Evolutionary conservation across 116 monocot species (phyloP), one percentile per base, ranked within the genome.

Genomic region (Thalassia testudinum): DNA sequence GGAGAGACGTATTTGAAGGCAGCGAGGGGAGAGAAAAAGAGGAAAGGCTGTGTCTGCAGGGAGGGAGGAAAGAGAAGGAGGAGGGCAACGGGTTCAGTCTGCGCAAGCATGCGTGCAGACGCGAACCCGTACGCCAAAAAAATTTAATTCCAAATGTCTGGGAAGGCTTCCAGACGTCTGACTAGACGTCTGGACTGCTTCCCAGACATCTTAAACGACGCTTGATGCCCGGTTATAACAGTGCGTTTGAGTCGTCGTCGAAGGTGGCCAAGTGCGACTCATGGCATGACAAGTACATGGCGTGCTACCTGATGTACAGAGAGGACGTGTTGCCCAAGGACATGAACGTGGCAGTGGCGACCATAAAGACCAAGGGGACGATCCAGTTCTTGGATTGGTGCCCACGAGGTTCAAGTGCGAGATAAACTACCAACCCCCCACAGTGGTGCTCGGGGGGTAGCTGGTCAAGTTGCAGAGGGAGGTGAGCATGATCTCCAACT

Each of bases 191-290:
- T n/a, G n/a, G n/a, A n/a, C n/a, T n/a, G n/a, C n/a, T n/a, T n/a
- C n/a, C n/a, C n/a, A n/a, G n/a, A n/a, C n/a, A n/a, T n/a, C n/a
- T n/a, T n/a, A n/a, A n/a, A n/a, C n/a, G n/a, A n/a, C n/a, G n/a
- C n/a, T n/a, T n/a, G n/a, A n/a, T n/a, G n/a, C n/a, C n/a, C n/a
- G n/a, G n/a, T n/a, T n/a, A n/a, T n/a, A 69, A 69, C 69, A 69
- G 62, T 40, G 69, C 69, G 0, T 69, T 69, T 18, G 69, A 69
- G 56, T 62, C 69, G 13, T 37, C 62, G 10, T 69, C 69, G 18
- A 69, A 61, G 68, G 61, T 68, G 68, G 68, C 68, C 45, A 68
- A 68, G 61, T 68, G 68, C 21, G 68, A 68, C 21, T 61, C 68
- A 7, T 47, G 68, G 12, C 68, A 68, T 21, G 68, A 61, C 1